These are phyloP conservation scores for Globisporangium apiculatum DNA, from an alignment of 352 stramenopile species.

Conservation along the genomic window DNA sequence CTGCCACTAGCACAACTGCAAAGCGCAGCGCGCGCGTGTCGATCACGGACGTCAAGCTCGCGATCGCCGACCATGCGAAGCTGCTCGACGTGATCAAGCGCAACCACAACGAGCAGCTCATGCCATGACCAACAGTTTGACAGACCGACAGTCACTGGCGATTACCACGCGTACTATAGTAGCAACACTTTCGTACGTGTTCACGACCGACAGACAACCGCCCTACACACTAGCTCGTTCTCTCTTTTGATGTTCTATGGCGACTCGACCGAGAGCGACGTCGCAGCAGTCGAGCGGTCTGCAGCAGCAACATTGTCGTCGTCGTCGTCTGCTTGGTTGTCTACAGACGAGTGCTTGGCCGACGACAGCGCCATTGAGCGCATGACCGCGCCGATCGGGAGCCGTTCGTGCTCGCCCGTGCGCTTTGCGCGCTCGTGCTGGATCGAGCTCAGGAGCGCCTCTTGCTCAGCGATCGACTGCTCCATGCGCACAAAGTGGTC, in stretches of 20 bases:
- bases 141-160: too few species aligned
- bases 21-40: background rate
- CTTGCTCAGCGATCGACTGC: conserved; percentile 57
- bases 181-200: background rate
- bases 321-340: conserved; percentile 3
- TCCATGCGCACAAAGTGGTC: conserved; percentile 48
- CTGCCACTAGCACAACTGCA: background rate
- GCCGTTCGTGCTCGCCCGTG: conserved; percentile 3
- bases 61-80: conserved; percentile 45
- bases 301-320: background rate
- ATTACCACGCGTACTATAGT: too few species aligned
- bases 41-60: conserved; percentile 38
- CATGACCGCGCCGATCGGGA: conserved; percentile 17
- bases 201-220: too few species aligned
- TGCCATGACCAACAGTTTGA: background rate
- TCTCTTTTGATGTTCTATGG: background rate
- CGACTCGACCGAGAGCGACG: background rate
- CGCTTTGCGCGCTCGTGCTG: conserved; percentile 43
- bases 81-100: conserved; percentile 39
- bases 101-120: conserved; percentile 24
- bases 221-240: too few species aligned
- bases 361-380: conserved; percentile 7
- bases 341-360: background rate
- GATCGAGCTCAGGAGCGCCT: conserved; percentile 51
- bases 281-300: background rate